Base-by-base conservation (phyloP, 2,329 filamentous ascomycete species). In the Fusarium albidum region DNA sequence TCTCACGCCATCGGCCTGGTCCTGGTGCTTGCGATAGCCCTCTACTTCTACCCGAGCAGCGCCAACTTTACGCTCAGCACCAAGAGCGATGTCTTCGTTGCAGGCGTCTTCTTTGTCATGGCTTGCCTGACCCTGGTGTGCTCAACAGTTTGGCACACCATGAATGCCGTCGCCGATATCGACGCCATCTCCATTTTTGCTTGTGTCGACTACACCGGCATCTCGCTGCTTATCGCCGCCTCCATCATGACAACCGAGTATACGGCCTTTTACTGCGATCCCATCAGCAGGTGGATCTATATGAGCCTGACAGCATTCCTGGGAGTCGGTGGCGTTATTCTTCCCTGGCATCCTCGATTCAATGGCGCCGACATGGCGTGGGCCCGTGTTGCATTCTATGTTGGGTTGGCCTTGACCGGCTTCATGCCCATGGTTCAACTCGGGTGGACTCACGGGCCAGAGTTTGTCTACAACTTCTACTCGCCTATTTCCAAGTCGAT, bases 231-330 rank as follows among this genome's bases (percentile, higher is more conserved):
- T 21, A 95, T 99, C 45, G 92, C 95, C 3, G 92, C 95, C 9
- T 96, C 91, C 50, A 99, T 99, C 77, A 92, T 98, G 84, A 97
- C 95, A 3, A 96, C 92, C 29, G 95, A 99, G 73, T 99, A 98
- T 77, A 97, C 95, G 1, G 95, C 94, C 18, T 99, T 99, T 75
- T 99, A 99, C 79, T 97, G 95, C 77, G 95, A 99, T 68, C 93
- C 95, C 4, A 68, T 90, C 39, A 93, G 90, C 64, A 89, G 93
- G 49, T 95, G 89, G 83, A 80, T 84, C 11, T 99, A 98, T 75
- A 95, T 99, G 79, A 74, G 82, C 34, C 79, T 90, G 42, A 98
- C 95, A 3, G 88, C 90, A 51, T 71, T 88, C 12, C 84, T 99
- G 21, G 95, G 95, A 40, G 77, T 96, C 50, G 90, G 88, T 32